A percentile compares a stretch with the other conserved stretches of the same genome.
phyloP scores from a whole-genome alignment of 306 rosid genomes.

The Hylodesmum podocarpum region DNA sequence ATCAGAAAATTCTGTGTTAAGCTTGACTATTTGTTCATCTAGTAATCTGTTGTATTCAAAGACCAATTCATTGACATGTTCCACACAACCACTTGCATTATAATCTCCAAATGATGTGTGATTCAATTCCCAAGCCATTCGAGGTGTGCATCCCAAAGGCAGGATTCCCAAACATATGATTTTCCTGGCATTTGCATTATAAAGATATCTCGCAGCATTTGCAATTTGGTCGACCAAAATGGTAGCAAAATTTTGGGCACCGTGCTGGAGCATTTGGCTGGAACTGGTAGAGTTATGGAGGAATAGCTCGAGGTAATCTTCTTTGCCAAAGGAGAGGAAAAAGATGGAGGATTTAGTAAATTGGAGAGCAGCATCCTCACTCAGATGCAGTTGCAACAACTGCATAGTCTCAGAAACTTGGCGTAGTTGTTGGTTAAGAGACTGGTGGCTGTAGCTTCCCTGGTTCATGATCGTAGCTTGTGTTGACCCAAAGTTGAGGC shows the following conservation, averaged over 20 bases:
- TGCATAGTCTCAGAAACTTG: slow-evolving; percentile 73
- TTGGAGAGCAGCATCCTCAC: slow-evolving; percentile 36
- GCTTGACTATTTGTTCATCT: slow-evolving; percentile 40
- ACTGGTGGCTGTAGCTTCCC: slow-evolving; percentile 65
- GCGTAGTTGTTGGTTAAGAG: slow-evolving; percentile 82
- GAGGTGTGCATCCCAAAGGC: slow-evolving; percentile 82
- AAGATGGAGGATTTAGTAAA: slow-evolving; percentile 67
- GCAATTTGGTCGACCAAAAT: slow-evolving; percentile 66
- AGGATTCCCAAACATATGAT: slow-evolving; percentile 68
- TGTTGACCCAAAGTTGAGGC: slow-evolving; percentile 82
- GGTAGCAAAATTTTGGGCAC: slow-evolving; percentile 42
- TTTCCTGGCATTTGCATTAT: slow-evolving; percentile 63
- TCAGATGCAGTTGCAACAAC: slow-evolving; percentile 60
- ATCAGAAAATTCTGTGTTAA: slow-evolving; percentile 50
- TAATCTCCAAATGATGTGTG: slow-evolving; percentile 20
- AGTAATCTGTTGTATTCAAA: slow-evolving; percentile 59
- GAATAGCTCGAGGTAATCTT: slow-evolving; percentile 63
- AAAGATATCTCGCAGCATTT: slow-evolving; percentile 61
- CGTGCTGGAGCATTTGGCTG: slow-evolving; percentile 14
- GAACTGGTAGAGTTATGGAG: slow-evolving; percentile 43
- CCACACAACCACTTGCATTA: slow-evolving; percentile 41
- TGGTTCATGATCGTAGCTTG: slow-evolving; percentile 74
- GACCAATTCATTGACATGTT: slow-evolving; percentile 58
- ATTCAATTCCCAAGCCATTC: slow-evolving; percentile 31
- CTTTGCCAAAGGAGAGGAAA: slow-evolving; percentile 79